phyloP scores from a whole-genome alignment of 2,329 filamentous ascomycete species.

The Paracoccidioides lutzii region DNA sequence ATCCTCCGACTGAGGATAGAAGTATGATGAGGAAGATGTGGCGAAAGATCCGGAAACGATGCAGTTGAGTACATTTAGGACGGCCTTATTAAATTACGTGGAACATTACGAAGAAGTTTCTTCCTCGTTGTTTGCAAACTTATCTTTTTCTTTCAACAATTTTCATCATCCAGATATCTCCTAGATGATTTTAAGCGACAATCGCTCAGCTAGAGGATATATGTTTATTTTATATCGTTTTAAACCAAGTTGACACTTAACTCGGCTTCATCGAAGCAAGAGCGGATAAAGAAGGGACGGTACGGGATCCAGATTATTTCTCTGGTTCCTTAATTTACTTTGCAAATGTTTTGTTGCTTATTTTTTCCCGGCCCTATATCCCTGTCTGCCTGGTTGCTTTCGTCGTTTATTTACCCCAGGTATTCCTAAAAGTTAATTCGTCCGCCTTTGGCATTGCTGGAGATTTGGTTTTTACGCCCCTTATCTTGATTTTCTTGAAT shows the following conservation, averaged over 20 bases:
- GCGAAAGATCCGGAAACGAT: conserved; percentile 26
- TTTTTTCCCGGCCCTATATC: background rate
- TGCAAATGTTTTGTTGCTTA: background rate
- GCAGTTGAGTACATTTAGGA: background rate
- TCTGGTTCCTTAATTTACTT: background rate
- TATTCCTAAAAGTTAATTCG: too few relatives aligned
- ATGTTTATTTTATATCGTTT: background rate
- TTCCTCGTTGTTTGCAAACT: background rate
- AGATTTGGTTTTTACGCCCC: too few relatives aligned
- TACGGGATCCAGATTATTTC: background rate
- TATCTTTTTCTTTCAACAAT: background rate
- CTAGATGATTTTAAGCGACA: background rate
- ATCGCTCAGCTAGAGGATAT: background rate
- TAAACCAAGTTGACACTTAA: background rate
- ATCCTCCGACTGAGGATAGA: conserved; percentile 29
- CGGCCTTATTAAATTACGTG: background rate
- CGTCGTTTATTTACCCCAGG: too few relatives aligned
- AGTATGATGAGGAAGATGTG: conserved; percentile 34
- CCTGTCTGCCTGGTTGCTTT: background rate
- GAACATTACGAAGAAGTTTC: background rate
- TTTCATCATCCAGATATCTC: too few relatives aligned
- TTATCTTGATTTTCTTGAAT: too few relatives aligned
- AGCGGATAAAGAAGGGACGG: background rate
- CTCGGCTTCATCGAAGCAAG: background rate
- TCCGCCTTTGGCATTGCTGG: too few relatives aligned